phyloP scores from a whole-genome alignment of 768 basidiomycete genomes.

The Tulasnella sp. region DNA sequence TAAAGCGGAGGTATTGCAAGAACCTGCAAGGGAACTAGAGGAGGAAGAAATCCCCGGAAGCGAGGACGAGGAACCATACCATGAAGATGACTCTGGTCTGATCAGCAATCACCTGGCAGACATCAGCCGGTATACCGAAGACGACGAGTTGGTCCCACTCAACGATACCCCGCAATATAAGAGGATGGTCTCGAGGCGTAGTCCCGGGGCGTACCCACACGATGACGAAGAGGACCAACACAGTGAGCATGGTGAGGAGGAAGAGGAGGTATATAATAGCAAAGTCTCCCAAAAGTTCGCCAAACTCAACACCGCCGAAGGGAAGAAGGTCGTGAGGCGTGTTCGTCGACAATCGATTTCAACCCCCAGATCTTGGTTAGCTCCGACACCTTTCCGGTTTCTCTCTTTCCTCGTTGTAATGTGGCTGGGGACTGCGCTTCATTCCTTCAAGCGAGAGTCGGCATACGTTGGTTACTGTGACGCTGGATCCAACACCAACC shows the following conservation, averaged over 20 bases:
- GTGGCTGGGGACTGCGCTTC: slow-evolving; percentile 27
- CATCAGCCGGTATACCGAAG: slow-evolving; percentile 64
- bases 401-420: slow-evolving; percentile 36
- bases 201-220: slow-evolving; percentile 5
- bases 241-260: slow-evolving; percentile 7
- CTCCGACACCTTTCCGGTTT: slow-evolving; percentile 20
- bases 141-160: slow-evolving; percentile 27
- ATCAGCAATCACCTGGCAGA: slow-evolving; percentile 41
- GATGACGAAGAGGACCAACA: background rate
- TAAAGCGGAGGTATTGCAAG: slow-evolving; percentile 21
- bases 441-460: slow-evolving; percentile 55
- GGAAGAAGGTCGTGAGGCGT: slow-evolving; percentile 2
- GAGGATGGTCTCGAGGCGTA: slow-evolving; percentile 1
- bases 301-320: slow-evolving; percentile 26
- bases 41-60: too few species aligned
- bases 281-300: slow-evolving; percentile 34
- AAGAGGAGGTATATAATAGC: slow-evolving; percentile 25
- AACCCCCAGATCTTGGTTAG: background rate
- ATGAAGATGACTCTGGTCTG: slow-evolving; percentile 32
- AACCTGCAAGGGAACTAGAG: background rate
- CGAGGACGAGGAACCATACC: slow-evolving; percentile 26
- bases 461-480: slow-evolving; percentile 69
- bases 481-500: slow-evolving; percentile 49
- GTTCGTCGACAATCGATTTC: background rate
- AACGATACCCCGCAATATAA: slow-evolving; percentile 12